These are phyloP conservation scores for Arabis hirsuta DNA, from an alignment of 345 rosid species.

Conservation along the genomic window DNA sequence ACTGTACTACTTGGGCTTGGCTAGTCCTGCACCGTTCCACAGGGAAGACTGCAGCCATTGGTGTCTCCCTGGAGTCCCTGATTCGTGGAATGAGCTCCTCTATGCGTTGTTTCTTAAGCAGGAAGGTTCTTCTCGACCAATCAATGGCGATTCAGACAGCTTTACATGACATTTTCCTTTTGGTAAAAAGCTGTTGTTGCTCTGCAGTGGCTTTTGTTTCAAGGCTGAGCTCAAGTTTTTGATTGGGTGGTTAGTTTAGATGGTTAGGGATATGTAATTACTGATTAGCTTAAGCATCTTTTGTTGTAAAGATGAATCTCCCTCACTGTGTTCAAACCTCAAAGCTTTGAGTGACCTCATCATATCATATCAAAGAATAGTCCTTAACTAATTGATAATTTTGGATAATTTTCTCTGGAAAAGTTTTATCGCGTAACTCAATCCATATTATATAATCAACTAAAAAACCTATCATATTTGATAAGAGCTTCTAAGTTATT, in stretches of 20 bases:
- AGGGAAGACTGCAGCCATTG: constrained; percentile 95
- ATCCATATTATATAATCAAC: too few relatives aligned
- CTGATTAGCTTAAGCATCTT: constrained; percentile 32
- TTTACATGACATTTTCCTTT: constrained; percentile 8
- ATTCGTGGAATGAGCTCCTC: constrained; percentile 87
- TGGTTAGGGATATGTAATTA: constrained; percentile 36
- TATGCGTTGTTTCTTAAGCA: constrained; percentile 63
- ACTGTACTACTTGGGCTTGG: constrained; percentile 63
- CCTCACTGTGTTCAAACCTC: constrained; percentile 13
- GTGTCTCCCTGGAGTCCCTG: constrained; percentile 98
- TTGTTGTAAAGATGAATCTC: constrained; percentile 29
- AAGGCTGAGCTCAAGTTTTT: constrained; percentile 25
- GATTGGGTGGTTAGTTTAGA: constrained; percentile 38
- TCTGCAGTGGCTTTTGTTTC: not conserved
- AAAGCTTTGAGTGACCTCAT: constrained; percentile 15
- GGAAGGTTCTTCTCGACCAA: constrained; percentile 29
- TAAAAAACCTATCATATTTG: too few relatives aligned
- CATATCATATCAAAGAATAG: not conserved
- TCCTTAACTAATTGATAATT: not conserved
- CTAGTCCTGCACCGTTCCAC: constrained; percentile 64
- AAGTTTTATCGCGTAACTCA: too few relatives aligned
- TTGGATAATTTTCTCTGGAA: not conserved
- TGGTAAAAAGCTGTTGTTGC: constrained; percentile 13
- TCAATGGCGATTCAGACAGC: constrained; percentile 24
- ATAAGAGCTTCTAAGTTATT: too few relatives aligned